Percentiles rank a stretch among this genome's conserved stretches.
These are phyloP conservation scores for Stephanocyclus meneghinianus DNA, from an alignment of 352 stramenopile species.

Conservation along the genomic window DNA sequence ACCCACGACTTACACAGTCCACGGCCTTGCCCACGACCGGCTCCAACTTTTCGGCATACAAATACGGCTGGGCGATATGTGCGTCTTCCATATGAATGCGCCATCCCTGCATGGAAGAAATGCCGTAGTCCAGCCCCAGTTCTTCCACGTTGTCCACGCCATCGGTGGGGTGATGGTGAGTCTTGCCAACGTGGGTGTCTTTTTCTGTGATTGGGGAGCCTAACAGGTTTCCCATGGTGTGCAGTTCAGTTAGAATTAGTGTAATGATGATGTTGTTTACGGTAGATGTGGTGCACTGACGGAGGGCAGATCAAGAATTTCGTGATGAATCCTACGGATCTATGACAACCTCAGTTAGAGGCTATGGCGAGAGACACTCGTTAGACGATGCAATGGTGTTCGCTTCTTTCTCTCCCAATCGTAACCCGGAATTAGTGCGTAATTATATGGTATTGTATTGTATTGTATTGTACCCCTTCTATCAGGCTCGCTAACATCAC, in stretches of 20 bases:
- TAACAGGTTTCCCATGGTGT: constrained; percentile 79
- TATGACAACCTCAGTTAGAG: no score
- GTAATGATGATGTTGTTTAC: neutral
- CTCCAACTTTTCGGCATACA: constrained; percentile 56
- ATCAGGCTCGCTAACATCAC: no score
- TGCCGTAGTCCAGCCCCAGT: constrained; percentile 56
- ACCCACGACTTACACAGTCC: neutral
- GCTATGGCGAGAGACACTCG: no score
- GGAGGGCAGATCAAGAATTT: no score
- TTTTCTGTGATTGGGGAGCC: constrained; percentile 75
- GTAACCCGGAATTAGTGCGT: no score
- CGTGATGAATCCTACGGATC: no score
- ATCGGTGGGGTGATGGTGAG: constrained; percentile 15
- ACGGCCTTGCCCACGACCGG: neutral
- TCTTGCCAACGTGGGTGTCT: constrained; percentile 69
- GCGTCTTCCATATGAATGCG: constrained; percentile 84
- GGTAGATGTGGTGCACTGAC: no score
- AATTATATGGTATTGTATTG: no score
- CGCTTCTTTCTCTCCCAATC: no score
- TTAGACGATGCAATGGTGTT: no score
- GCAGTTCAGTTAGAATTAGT: neutral
- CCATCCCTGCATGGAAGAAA: constrained; percentile 83
- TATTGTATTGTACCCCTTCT: no score
- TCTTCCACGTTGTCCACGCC: constrained; percentile 9
- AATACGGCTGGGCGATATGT: constrained; percentile 65